These are phyloP conservation scores for Penicillium taxi DNA, from an alignment of 495 filamentous ascomycete genomes.

Conservation along the genomic window DNA sequence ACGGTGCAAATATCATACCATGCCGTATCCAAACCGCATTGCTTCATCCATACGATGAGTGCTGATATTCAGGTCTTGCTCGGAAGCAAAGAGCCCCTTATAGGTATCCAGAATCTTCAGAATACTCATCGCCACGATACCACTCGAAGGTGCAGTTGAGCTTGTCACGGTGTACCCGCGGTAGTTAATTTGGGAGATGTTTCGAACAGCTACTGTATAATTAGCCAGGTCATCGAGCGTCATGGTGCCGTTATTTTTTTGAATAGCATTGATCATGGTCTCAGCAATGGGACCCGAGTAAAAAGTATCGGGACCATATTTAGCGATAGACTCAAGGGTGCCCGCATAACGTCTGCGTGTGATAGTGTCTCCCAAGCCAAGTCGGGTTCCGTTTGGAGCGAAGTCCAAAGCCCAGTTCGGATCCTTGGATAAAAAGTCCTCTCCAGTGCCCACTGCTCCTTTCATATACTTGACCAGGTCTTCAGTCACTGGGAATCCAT, in stretches of 20 bases:
- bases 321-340: conserved; percentile 67
- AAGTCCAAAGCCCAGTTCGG: conserved; percentile 81
- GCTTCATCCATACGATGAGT: conserved; percentile 80
- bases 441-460: conserved; percentile 23
- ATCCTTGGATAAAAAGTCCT: conserved; percentile 61
- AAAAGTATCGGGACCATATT: conserved; percentile 62
- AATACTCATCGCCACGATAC: conserved; percentile 60
- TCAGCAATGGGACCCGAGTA: conserved; percentile 69
- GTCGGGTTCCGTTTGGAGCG: conserved; percentile 66
- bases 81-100: conserved; percentile 43
- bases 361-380: conserved; percentile 66
- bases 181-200: conserved; percentile 60
- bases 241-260: conserved; percentile 67
- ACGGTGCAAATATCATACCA: conserved; percentile 28
- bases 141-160: conserved; percentile 64
- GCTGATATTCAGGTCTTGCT: conserved; percentile 48
- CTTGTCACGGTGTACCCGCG: conserved; percentile 59
- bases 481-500: conserved; percentile 63
- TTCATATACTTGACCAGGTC: conserved; percentile 67
- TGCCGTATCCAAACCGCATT: conserved; percentile 77
- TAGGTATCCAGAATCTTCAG: conserved; percentile 77
- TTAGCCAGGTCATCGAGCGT: conserved; percentile 65
- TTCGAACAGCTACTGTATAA: conserved; percentile 57
- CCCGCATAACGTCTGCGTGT: conserved; percentile 71
- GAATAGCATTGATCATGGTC: conserved; percentile 59